A percentile compares a stretch with the other conserved stretches of the same genome.
Conservation (phyloP, 1,284 basidiomycete genomes). For the Sporisorium exsertum region DNA sequence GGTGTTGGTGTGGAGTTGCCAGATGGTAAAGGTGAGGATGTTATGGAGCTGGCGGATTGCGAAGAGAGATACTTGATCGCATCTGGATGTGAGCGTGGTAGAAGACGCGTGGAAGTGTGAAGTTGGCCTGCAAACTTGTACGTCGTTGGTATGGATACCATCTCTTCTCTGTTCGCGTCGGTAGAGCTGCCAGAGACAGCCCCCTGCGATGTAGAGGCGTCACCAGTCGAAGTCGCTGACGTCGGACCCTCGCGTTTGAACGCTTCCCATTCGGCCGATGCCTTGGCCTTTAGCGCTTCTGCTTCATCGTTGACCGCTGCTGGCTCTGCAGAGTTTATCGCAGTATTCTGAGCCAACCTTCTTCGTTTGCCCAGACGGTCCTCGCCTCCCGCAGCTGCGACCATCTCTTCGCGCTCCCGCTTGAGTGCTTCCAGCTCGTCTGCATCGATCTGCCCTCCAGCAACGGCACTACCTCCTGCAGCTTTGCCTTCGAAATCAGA, state of each 20-base stretch:
- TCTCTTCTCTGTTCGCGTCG: slow-evolving; percentile 16
- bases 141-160: slow-evolving; percentile 39
- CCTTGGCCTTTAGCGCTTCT: slow-evolving; percentile 15
- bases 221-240: background rate
- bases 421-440: slow-evolving; percentile 45
- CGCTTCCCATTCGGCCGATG: slow-evolving; percentile 31
- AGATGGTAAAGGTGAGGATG: background rate
- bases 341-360: slow-evolving; percentile 5
- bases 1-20: background rate
- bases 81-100: slow-evolving; percentile 56
- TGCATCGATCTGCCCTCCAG: slow-evolving; percentile 23
- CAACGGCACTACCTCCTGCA: background rate
- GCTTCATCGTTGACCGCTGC: background rate
- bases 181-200: background rate
- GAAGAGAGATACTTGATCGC: slow-evolving; percentile 47
- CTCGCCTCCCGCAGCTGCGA: slow-evolving; percentile 39
- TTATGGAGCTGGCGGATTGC: background rate
- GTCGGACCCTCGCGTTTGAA: slow-evolving; percentile 12
- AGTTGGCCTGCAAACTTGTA: slow-evolving; percentile 58
- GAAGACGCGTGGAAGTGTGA: slow-evolving; percentile 21
- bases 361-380: slow-evolving; percentile 36
- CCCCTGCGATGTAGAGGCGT: background rate
- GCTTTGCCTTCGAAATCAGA: slow-evolving; percentile 7
- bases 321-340: background rate
- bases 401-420: slow-evolving; percentile 31